Evolutionary conservation across 495 filamentous ascomycete genomes (phyloP).

Genomic region (Copromyces sp.): DNA sequence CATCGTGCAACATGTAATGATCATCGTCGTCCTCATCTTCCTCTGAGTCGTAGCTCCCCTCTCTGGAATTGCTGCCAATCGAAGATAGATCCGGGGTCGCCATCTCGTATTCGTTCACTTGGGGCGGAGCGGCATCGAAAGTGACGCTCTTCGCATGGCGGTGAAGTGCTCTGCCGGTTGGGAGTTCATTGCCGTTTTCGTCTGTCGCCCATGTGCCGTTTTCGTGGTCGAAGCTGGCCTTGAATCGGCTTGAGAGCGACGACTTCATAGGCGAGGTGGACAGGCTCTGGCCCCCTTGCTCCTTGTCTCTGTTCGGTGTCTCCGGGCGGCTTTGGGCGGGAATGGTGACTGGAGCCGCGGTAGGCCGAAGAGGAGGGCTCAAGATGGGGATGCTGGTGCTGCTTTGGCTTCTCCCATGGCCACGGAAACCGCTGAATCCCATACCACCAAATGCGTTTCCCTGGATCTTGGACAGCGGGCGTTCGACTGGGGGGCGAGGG

Average conservation of each 20-base stretch:
- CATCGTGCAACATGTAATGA: constrained; percentile 60
- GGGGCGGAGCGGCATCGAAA: constrained; percentile 86
- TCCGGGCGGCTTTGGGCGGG: constrained; percentile 23
- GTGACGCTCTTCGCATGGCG: constrained; percentile 92
- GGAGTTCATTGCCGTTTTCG: constrained; percentile 41
- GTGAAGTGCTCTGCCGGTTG: constrained; percentile 50
- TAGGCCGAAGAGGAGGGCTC: constrained; percentile 30
- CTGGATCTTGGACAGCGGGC: constrained; percentile 66
- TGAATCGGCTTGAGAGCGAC: constrained; percentile 67
- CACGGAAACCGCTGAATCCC: constrained; percentile 36
- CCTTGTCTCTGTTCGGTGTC: constrained; percentile 62
- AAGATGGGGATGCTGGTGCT: constrained; percentile 37
- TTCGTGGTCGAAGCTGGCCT: constrained; percentile 60
- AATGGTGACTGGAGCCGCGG: constrained; percentile 6
- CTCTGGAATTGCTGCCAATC: constrained; percentile 73
- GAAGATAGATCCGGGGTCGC: constrained; percentile 90
- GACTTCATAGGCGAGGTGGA: constrained; percentile 70
- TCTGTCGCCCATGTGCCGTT: constrained; percentile 64
- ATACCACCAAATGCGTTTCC: constrained; percentile 48
- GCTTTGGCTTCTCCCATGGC: constrained; percentile 37
- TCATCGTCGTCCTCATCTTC: constrained; percentile 62
- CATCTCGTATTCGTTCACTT: constrained; percentile 96
- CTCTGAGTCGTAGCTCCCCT: constrained; percentile 81
- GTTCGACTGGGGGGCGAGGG: constrained; percentile 60
- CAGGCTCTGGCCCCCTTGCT: neutral